phyloP scores from a whole-genome alignment of 495 filamentous ascomycete species.

The Collariella sp. region DNA sequence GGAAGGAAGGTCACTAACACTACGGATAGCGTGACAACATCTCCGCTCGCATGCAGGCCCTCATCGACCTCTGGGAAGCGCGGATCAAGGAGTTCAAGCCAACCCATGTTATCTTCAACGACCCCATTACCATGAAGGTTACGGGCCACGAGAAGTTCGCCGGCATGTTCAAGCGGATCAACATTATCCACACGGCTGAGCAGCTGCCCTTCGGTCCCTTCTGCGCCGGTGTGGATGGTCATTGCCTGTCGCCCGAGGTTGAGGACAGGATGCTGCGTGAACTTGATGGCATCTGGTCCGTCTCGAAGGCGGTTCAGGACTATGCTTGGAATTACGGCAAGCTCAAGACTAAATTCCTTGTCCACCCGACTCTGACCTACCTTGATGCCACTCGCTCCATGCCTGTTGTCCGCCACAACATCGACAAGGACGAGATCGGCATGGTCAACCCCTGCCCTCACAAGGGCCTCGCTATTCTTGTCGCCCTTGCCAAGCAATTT shows the following conservation, averaged over 20 bases:
- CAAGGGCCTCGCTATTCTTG: slow-evolving; percentile 23
- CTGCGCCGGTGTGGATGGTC: slow-evolving; percentile 17
- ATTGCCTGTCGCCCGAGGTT: slow-evolving; percentile 18
- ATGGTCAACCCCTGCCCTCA: slow-evolving; percentile 29
- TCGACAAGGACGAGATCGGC: slow-evolving; percentile 24
- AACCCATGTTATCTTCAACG: slow-evolving; percentile 29
- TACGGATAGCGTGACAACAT: neutral
- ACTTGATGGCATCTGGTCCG: slow-evolving; percentile 26
- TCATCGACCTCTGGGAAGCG: slow-evolving; percentile 12
- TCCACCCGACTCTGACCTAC: slow-evolving; percentile 21
- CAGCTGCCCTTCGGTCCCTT: slow-evolving; percentile 28
- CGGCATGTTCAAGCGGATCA: slow-evolving; percentile 17
- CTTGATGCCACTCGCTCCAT: slow-evolving; percentile 17
- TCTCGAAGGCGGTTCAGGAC: slow-evolving; percentile 21
- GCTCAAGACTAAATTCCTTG: slow-evolving; percentile 21
- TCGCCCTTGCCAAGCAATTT: slow-evolving; percentile 20
- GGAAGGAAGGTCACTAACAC: neutral
- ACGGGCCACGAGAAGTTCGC: slow-evolving; percentile 8
- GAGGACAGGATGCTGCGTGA: slow-evolving; percentile 20
- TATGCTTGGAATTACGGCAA: slow-evolving; percentile 21
- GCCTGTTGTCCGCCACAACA: slow-evolving; percentile 20
- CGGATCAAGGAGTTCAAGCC: slow-evolving; percentile 18
- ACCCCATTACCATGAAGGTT: slow-evolving; percentile 26
- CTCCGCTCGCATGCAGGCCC: slow-evolving; percentile 8
- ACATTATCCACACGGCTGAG: slow-evolving; percentile 27